Conservation (phyloP, 192 early-diverging fungal species). For the Gonapodya sp. region DNA sequence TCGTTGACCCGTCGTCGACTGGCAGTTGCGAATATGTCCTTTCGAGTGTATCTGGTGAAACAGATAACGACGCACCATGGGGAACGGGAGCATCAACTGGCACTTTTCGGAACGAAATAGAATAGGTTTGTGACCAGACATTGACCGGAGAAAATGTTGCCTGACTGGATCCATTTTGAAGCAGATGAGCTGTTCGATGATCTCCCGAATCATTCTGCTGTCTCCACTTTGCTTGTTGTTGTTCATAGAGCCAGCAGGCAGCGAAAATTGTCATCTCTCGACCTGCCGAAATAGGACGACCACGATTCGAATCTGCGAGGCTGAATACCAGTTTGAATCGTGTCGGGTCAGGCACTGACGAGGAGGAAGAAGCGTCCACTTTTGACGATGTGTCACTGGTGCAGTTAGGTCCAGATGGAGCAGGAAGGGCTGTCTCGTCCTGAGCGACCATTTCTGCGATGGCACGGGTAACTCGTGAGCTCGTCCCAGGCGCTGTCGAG, state of each 20-base stretch:
- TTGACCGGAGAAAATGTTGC: slow-evolving; percentile 14
- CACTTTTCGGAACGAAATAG: slow-evolving; percentile 46
- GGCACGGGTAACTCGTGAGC: no score
- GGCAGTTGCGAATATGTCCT: no score
- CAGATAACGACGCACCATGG: no score
- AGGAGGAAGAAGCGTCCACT: slow-evolving; percentile 13
- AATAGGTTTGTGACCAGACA: slow-evolving; percentile 48
- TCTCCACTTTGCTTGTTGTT: slow-evolving; percentile 10
- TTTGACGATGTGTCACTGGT: slow-evolving; percentile 13
- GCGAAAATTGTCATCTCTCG: slow-evolving; percentile 58
- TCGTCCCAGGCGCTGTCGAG: no score
- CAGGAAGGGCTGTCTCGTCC: background rate
- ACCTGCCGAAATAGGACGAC: slow-evolving; percentile 21
- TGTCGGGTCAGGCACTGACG: slow-evolving; percentile 14
- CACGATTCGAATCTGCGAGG: slow-evolving; percentile 23
- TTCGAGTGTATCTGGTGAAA: no score
- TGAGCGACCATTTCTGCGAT: no score
- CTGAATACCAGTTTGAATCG: slow-evolving; percentile 52
- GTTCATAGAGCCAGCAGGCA: slow-evolving; percentile 49
- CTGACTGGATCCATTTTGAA: no score
- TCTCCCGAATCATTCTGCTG: background rate
- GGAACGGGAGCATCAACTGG: background rate
- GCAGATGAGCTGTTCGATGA: background rate
- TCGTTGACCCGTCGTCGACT: no score
- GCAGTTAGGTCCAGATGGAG: background rate